Base-by-base conservation (phyloP, 306 rosid species). In the Acacia crassicarpa region DNA sequence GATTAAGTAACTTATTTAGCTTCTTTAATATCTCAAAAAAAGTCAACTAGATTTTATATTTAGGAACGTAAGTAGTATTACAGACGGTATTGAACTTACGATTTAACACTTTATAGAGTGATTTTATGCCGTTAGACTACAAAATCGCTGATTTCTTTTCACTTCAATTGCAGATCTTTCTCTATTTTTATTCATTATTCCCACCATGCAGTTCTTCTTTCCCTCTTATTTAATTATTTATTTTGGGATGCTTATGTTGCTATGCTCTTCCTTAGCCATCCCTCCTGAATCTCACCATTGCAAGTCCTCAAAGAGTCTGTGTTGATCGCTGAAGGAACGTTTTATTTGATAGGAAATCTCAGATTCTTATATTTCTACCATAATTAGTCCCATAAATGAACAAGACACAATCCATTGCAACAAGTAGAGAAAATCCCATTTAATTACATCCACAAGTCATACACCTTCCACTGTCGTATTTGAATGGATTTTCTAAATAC, bases 11-110 rank as follows among this genome's bases (percentile, higher is more conserved):
- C 8, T 38, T 38, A 38, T 38, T 38, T 38, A 38, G 1, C 8
- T 6, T 6, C 8, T 0, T 38, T 38, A 38, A 38, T 38, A 0
- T 38, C 0, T 38, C 3, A 30, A 5, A 38, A 38, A 38, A 38
- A 5, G 1, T 5, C 1, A 38, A 38, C 6, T 38, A 5, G 1
- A 0, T 38, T 1, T 38, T 38, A 5, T 38, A 38, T 38, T 38
- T 38, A 38, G 0, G 0, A 1, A 6, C 1, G 0, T 6, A 38
- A 1, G 6, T 38, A 38, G 1, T 6, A 38, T 38, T 38, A 38
- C 0, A 38, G 8, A 8, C 1, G 41, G 8, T 38, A 38, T 38
- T 38, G 41, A 38, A 38, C 41, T 6, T 5, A 38, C 8, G 7
- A 38, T 38, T 8, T 4, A 33, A 4, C 38, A 33, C 38, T 4